Evolutionary conservation across 768 basidiomycete genomes (phyloP).

Genomic region (Roridomyces roridus): DNA sequence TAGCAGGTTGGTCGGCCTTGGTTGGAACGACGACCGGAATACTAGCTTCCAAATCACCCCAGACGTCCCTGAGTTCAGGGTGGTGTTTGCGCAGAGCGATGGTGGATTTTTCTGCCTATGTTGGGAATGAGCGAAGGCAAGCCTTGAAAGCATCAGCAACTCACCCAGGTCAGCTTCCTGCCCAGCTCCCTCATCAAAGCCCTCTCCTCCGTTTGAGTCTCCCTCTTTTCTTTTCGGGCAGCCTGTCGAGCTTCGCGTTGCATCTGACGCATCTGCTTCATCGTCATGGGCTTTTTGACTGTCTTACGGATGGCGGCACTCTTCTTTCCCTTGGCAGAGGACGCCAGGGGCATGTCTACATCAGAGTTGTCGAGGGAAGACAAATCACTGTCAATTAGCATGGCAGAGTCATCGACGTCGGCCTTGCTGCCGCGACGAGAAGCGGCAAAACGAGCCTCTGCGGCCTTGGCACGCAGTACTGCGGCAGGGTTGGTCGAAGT

Average conservation of each 20-base stretch:
- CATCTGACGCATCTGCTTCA: slow-evolving; percentile 36
- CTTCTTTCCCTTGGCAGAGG: slow-evolving; percentile 35
- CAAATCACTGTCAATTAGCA: slow-evolving; percentile 30
- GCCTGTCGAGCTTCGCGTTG: slow-evolving; percentile 33
- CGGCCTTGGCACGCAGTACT: slow-evolving; percentile 54
- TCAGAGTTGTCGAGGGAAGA: slow-evolving; percentile 32
- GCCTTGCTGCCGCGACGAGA: slow-evolving; percentile 33
- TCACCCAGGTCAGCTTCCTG: slow-evolving; percentile 74
- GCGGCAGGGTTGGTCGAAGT: slow-evolving; percentile 47
- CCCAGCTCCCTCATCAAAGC: slow-evolving; percentile 64
- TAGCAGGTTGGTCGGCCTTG: slow-evolving; percentile 78
- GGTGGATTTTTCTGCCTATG: slow-evolving; percentile 73
- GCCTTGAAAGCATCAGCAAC: slow-evolving; percentile 28
- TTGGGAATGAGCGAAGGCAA: slow-evolving; percentile 9
- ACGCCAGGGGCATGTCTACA: slow-evolving; percentile 13
- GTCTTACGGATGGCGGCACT: slow-evolving; percentile 16
- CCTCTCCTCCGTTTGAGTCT: slow-evolving; percentile 53
- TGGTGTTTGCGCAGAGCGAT: slow-evolving; percentile 72
- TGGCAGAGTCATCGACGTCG: slow-evolving; percentile 38
- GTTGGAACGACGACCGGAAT: slow-evolving; percentile 67
- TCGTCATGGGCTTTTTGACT: slow-evolving; percentile 38
- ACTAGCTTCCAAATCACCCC: slow-evolving; percentile 82
- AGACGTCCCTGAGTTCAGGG: slow-evolving; percentile 81
- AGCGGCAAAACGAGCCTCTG: slow-evolving; percentile 56
- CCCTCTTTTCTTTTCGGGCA: slow-evolving; percentile 29